Percentiles rank a stretch among this genome's conserved stretches.
These are phyloP conservation scores for Talaromyces pinophilus DNA, from an alignment of 2,329 filamentous ascomycete species.

Conservation along the genomic window DNA sequence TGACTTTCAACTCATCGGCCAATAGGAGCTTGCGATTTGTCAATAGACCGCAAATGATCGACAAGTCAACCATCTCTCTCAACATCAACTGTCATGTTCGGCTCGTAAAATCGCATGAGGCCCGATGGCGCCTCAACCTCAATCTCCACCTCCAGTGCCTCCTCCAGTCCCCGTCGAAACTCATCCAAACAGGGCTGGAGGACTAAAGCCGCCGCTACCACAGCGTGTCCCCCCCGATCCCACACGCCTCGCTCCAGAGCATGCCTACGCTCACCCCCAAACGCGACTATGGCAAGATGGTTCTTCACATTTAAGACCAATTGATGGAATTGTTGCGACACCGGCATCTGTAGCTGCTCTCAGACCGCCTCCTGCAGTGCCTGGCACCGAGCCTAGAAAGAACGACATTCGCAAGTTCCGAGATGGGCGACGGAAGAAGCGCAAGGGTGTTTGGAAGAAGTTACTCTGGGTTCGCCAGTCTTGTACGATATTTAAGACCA, in stretches of 20 bases:
- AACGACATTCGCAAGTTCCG: conserved; percentile 54
- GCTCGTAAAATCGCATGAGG: conserved; percentile 20
- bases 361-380: conserved; percentile 43
- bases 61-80: not conserved
- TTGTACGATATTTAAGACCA: conserved; percentile 56
- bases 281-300: conserved; percentile 54
- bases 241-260: conserved; percentile 75
- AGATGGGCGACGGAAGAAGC: conserved; percentile 65
- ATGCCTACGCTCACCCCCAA: conserved; percentile 68
- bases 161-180: conserved; percentile 51
- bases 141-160: conserved; percentile 41
- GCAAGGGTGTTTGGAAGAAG: conserved; percentile 86
- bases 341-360: conserved; percentile 42
- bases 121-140: conserved; percentile 29
- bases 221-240: conserved; percentile 56
- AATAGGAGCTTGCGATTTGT: not conserved
- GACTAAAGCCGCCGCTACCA: conserved; percentile 38
- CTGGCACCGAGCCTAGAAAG: conserved; percentile 36
- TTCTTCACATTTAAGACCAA: conserved; percentile 36
- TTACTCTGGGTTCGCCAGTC: conserved; percentile 97
- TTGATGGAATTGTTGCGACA: conserved; percentile 47
- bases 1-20: not conserved
- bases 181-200: conserved; percentile 46
- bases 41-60: not conserved
- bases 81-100: conserved; percentile 19